Conservation (phyloP, 345 rosid genomes). For the Hevea brasiliensis region DNA sequence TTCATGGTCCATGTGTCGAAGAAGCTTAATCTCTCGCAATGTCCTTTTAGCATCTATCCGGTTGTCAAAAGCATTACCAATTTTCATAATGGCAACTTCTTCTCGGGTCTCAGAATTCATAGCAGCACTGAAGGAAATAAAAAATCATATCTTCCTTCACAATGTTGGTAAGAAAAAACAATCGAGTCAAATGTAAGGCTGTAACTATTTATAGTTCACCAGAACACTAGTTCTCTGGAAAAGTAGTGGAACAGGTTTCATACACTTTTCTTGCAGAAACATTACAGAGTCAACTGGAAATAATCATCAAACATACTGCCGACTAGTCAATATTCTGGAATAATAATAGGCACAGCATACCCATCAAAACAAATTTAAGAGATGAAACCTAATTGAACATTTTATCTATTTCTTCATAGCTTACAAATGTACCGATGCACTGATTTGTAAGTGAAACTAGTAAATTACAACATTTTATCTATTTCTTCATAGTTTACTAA, state of each 20-base stretch:
- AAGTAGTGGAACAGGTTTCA: background rate
- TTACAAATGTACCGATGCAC: background rate
- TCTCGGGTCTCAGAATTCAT: conserved; percentile 79
- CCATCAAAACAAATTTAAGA: background rate
- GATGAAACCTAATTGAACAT: background rate
- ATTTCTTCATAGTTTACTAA: no score
- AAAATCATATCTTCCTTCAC: conserved; percentile 32
- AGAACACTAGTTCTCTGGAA: background rate
- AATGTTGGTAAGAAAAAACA: conserved; percentile 17
- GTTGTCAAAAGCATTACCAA: conserved; percentile 95
- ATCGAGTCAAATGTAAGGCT: conserved; percentile 15
- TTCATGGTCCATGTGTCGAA: conserved; percentile 91
- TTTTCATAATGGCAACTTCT: conserved; percentile 96
- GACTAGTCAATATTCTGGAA: background rate
- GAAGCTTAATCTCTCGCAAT: conserved; percentile 92
- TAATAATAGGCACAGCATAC: background rate
- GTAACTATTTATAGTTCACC: background rate
- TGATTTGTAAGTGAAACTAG: background rate
- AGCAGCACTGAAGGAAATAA: conserved; percentile 70
- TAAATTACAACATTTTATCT: no score
- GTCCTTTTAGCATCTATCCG: conserved; percentile 95
- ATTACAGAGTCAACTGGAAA: background rate
- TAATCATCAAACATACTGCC: background rate
- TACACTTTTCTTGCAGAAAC: background rate
- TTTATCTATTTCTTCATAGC: background rate